Base-by-base conservation (phyloP, 805 yeast genomes). In the Teunomyces atbi region DNA sequence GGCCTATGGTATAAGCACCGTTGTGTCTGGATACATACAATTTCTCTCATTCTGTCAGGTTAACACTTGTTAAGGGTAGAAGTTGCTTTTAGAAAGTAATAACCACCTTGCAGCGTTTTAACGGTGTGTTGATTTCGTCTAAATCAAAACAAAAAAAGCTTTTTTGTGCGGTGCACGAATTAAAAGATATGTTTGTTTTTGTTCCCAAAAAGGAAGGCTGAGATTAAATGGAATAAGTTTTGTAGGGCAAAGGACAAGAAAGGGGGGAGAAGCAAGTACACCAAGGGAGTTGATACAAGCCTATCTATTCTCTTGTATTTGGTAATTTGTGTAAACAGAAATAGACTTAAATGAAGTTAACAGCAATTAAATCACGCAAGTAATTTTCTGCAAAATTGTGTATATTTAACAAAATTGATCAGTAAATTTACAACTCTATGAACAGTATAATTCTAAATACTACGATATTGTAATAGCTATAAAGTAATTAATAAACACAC, bases 31-130 rank as follows among this genome's bases (percentile, higher is more conserved):
- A n/a, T 30, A 59, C 65, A 45, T 60, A 60, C 65, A 53, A 60
- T 60, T 56, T 60, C 65, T 59, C 65, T 60, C 65, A 60, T 60
- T 45, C 42, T 48, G 56, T 36, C 23, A 19, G 18, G 20, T 36
- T 49, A 54, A 19, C 27, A 20, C 15, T 21, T 36, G 39, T 21
- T 29, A 36, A 33, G 42, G 42, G 41, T 34, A 47, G 39, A 33
- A 44, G 41, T 39, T 41, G 43, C 47, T 47, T 34, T 35, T 47
- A 29, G 42, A 45, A 45, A 45, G 45, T 47, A 38, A 32, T 30
- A 39, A 36, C 42, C 42, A 47, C 42, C 43, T 35, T 43, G 45
- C 34, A 44, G 43, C 44, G 47, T 41, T 47, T 44, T 36, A 21
- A 36, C 39, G 28, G 28, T 43, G 45, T 44, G 44, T 44, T 44